Conservation (phyloP, 2,329 filamentous ascomycete species). For the Mycogone perniciosa region DNA sequence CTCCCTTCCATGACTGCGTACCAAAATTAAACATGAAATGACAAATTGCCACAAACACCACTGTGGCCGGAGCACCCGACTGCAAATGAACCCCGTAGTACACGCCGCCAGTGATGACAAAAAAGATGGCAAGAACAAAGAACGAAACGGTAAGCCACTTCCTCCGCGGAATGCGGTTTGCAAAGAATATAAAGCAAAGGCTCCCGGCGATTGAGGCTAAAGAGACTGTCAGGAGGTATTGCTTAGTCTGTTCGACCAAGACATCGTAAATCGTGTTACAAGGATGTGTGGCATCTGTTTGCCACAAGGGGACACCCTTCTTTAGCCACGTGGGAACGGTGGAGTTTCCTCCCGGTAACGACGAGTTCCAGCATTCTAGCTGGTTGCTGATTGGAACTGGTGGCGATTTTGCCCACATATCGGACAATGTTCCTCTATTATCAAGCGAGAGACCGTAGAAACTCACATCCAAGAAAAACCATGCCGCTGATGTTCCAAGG, state of each 20-base stretch:
- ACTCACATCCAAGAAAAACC: conserved; percentile 49
- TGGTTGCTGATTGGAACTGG: conserved; percentile 28
- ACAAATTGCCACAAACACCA: conserved; percentile 45
- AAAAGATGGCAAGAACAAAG: conserved; percentile 38
- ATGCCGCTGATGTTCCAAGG: conserved; percentile 38
- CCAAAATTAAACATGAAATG: conserved; percentile 52
- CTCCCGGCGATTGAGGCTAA: conserved; percentile 46
- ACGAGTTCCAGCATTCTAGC: conserved; percentile 44
- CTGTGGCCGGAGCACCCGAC: conserved; percentile 37
- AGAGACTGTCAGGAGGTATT: conserved; percentile 47
- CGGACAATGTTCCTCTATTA: conserved; percentile 32
- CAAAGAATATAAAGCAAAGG: conserved; percentile 41
- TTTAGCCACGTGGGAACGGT: conserved; percentile 36
- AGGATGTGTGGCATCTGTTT: conserved; percentile 41
- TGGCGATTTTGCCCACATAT: conserved; percentile 32
- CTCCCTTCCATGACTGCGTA: conserved; percentile 17
- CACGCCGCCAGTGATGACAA: conserved; percentile 43
- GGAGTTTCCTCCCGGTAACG: conserved; percentile 36
- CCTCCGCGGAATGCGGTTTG: conserved; percentile 42
- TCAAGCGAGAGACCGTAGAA: conserved; percentile 49
- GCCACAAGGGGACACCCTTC: conserved; percentile 40
- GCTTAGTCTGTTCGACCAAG: conserved; percentile 45
- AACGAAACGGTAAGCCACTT: conserved; percentile 46
- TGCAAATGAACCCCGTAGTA: conserved; percentile 42
- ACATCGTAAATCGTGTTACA: conserved; percentile 49